These are phyloP conservation scores for Digitaria exilis DNA, from an alignment of 202 grass and related monocot species.

Conservation along the genomic window DNA sequence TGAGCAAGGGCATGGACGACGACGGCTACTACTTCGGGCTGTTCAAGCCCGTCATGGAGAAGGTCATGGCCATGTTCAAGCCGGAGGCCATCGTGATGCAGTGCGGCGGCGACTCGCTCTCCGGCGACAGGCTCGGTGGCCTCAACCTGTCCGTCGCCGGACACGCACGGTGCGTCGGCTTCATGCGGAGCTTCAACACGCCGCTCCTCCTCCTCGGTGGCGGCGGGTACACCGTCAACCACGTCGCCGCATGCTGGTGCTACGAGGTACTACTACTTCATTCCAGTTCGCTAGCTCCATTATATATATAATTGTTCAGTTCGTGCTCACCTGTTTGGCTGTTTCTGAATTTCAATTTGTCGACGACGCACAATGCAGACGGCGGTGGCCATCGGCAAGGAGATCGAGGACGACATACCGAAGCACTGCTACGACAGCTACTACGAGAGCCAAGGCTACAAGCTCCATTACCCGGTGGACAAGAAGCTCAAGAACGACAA, in stretches of 20 bases:
- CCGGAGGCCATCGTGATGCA: constrained; percentile 72
- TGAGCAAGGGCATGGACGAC: constrained; percentile 22
- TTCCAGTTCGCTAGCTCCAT: neutral
- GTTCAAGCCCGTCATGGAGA: constrained; percentile 51
- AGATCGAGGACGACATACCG: constrained; percentile 24
- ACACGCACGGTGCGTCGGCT: constrained; percentile 2
- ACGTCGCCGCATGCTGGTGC: constrained; percentile 52
- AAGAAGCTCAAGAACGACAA: neutral
- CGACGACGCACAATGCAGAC: no score
- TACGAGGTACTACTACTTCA: constrained; percentile 17
- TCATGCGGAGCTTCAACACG: constrained; percentile 31
- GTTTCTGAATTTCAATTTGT: neutral
- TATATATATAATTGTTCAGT: no score
- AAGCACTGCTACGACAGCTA: neutral
- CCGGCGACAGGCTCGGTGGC: neutral
- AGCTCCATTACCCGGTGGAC: constrained; percentile 22
- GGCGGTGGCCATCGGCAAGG: constrained; percentile 39
- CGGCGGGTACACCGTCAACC: constrained; percentile 47
- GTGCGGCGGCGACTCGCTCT: constrained; percentile 66
- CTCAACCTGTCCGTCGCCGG: constrained; percentile 26
- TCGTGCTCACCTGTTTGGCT: neutral
- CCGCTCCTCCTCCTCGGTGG: constrained; percentile 50
- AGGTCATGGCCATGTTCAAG: constrained; percentile 60
- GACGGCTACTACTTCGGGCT: constrained; percentile 40
- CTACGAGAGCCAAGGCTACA: constrained; percentile 25